Base-by-base conservation (phyloP, 305 asterid genomes). In the Andrographis paniculata region DNA sequence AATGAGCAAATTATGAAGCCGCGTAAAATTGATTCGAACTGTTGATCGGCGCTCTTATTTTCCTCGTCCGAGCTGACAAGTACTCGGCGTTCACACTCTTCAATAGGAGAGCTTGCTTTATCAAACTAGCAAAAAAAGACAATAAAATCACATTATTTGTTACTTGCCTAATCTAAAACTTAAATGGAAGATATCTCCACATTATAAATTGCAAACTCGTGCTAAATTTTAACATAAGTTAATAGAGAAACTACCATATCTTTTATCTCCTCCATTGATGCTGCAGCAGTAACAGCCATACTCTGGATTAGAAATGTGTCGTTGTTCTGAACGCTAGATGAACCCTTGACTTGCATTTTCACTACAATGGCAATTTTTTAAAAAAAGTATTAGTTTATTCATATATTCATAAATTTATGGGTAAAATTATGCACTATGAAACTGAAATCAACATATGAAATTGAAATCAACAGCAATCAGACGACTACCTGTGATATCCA, bases 241-340 rank as follows among this genome's bases (percentile, higher is more conserved):
- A 11, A 24, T 17, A 35, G 20, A 16, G 2, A 14, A 31, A 44
- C 41, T 59, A 63, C 74, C 70, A 65, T 55, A 21, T 75, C 78
- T 12, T 41, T 40, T 17, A 60, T 61, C 27, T 61, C 66, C 53
- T 70, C 66, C 16, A 51, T 36, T 16, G 61, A 53, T 45, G 68
- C 48, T 38, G 28, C 60, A 50, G 77, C 42, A 50, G 57, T 43
- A 60, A 70, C 70, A 16, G 62, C 36, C 14, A 66, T 62, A 48
- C 77, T 63, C 65, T 69, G 83, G 48, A 76, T 65, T 38, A 72
- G 55, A 55, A 72, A 62, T 58, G 72, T 72, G 55, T 69, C 83
- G 48, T 52, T 68, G 58, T 55, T 56, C 62, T 68, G 64, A 53
- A 55, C 47, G 6, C 47, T 70, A 41, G 64, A 37, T 30, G 69